Evolutionary conservation across 1,139 yeast genomes (phyloP).

Genomic region (Sugiyamaella neomexicana): DNA sequence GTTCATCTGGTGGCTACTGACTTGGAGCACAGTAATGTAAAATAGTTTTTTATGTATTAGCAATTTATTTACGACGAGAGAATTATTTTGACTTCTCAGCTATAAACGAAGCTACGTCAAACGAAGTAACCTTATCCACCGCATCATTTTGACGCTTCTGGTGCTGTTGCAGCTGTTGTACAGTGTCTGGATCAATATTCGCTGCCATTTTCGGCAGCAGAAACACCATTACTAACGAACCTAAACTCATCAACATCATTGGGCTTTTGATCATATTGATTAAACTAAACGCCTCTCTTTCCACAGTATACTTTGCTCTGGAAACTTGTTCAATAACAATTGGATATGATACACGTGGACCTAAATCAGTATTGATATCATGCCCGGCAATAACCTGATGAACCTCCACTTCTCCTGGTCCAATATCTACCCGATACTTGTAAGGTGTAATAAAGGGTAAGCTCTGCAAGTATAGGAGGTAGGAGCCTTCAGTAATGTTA

Average conservation of each 20-base stretch:
- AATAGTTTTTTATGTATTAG: not conserved
- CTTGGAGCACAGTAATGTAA: too few species aligned
- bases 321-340: slow-evolving; percentile 28
- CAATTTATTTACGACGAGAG: not conserved
- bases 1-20: not conserved
- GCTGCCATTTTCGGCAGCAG: slow-evolving; percentile 39
- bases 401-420: slow-evolving; percentile 30
- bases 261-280: slow-evolving; percentile 40
- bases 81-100: slow-evolving; percentile 22
- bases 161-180: slow-evolving; percentile 35
- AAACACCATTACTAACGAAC: slow-evolving; percentile 39
- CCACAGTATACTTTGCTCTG: slow-evolving; percentile 29
- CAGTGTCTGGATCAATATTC: slow-evolving; percentile 41
- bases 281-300: slow-evolving; percentile 39
- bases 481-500: slow-evolving; percentile 35
- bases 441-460: slow-evolving; percentile 24
- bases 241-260: slow-evolving; percentile 41
- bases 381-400: slow-evolving; percentile 36
- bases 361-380: slow-evolving; percentile 31
- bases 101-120: slow-evolving; percentile 36
- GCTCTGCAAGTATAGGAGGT: slow-evolving; percentile 30
- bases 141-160: slow-evolving; percentile 27
- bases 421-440: slow-evolving; percentile 34
- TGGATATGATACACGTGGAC: slow-evolving; percentile 37
- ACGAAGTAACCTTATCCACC: slow-evolving; percentile 31